Evolutionary conservation across 352 stramenopile genomes (phyloP), one percentile per base, ranked within the genome.

Genomic region (Globisporangium mamillatum): DNA sequence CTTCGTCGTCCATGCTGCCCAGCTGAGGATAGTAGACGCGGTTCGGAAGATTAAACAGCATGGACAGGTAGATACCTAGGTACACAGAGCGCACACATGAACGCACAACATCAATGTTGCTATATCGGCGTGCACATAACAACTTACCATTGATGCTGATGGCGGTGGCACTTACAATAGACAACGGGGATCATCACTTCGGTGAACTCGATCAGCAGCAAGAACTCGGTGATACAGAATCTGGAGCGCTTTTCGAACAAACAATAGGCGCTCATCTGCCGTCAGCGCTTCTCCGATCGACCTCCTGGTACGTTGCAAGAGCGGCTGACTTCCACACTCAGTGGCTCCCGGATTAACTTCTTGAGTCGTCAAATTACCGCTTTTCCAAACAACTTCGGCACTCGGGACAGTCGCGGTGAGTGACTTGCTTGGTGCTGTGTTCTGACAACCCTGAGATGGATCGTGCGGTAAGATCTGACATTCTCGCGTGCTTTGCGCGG

Each of bases 191-290:
- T 67, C 46, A 67, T 63, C n/a, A 67, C 53, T 24, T 71, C 66
- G 41, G 27, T 53, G 53, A 50, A 71, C 41, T 71, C 66, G 66
- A 72, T 50, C 12, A 72, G 66, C 12, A 72, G 53, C 52, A 68
- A 3, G 34, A 58, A 64, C 55, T 72, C 66, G 14, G 41, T 54
- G 12, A 18, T 64, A 63, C 44, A 66, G 48, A 1, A 63, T 10
- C 18, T 66, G 58, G 6, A 66, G 32, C 29, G 29, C 29, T 34
- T 34, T 34, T 34, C 29, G 29, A 34, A 34, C 29, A 34, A 34
- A 34, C 29, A 7, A 3, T 0, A 16, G 8, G 29, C 53, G 52
- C 14, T 66, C 0, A 6, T 22, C 5, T 10, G 48, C 48, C 10
- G 20, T 55, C 5, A 27, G 48, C 20, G 5, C n/a, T 55, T n/a